These are phyloP conservation scores for Mycena sp. DNA, from an alignment of 1,284 basidiomycete species.

Conservation along the genomic window DNA sequence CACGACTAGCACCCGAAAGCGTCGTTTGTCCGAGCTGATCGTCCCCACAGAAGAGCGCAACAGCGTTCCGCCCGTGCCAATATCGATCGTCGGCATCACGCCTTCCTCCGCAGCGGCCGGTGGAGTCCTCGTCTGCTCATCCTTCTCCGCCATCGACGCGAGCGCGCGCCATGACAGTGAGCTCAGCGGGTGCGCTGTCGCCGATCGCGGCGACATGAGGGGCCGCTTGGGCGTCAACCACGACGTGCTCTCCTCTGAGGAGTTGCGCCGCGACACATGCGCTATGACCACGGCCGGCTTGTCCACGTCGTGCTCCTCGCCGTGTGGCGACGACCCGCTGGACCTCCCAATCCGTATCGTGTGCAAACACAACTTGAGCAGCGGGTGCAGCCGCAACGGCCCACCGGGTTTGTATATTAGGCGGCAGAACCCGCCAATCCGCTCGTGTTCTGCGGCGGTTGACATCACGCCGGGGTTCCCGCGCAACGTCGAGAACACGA, in stretches of 20 bases:
- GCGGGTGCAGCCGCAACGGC: constrained; percentile 76
- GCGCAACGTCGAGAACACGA: constrained; percentile 78
- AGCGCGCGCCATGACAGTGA: constrained; percentile 48
- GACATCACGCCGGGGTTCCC: constrained; percentile 72
- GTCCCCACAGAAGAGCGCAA: constrained; percentile 68
- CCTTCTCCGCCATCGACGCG: constrained; percentile 43
- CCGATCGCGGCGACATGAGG: constrained; percentile 55
- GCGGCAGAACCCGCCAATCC: constrained; percentile 87
- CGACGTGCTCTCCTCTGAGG: constrained; percentile 52
- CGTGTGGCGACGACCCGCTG: constrained; percentile 32
- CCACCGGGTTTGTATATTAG: constrained; percentile 92
- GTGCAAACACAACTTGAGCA: constrained; percentile 79
- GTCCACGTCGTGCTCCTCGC: constrained; percentile 16
- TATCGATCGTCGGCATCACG: constrained; percentile 56
- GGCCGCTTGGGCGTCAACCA: constrained; percentile 44
- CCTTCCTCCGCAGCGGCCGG: constrained; percentile 24
- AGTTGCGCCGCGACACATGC: constrained; percentile 56
- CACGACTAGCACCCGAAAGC: constrained; percentile 77
- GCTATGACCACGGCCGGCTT: constrained; percentile 23
- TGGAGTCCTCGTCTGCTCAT: constrained; percentile 34
- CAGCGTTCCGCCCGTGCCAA: constrained; percentile 68
- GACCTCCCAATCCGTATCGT: constrained; percentile 61
- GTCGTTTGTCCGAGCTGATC: constrained; percentile 48
- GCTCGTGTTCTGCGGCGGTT: constrained; percentile 75
- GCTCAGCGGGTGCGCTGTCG: constrained; percentile 56